Evolutionary conservation across 169 alveolate genomes (phyloP), one percentile per base, ranked within the genome.

Genomic region (Plasmodium coatneyi): DNA sequence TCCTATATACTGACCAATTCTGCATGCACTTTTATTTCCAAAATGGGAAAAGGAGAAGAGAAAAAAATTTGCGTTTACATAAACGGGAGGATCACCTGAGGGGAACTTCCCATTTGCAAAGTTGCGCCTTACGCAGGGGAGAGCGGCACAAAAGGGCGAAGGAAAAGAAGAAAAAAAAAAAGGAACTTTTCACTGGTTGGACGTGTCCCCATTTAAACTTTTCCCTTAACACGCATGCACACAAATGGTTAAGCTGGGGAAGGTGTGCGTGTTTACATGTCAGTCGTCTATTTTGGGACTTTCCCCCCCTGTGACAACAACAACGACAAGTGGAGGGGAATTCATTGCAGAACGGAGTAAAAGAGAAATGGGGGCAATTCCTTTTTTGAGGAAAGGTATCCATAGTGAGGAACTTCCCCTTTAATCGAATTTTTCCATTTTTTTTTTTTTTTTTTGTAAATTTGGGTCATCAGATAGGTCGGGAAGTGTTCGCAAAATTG

Each of bases 371-470:
- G 36, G 36, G 76, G 39, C 36, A 66, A 12, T 22, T 66, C 36
- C 36, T 66, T 25, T 22, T 60, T 60, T 46, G n/a, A 46, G 10
- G 56, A 12, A 46, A 0, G 56, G 5, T n/a, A 46, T 12, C 56
- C n/a, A 46, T 46, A 46, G 56, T 46, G 56, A 1, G n/a, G 56
- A 10, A 46, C 5, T 60, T 14, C 28, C 74, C 2, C 74, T 60
- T 60, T 60, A 1, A 16, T 60, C 5, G 14, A n/a, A 60, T 60
- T 60, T 60, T 6, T 3, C 36, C 74, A 0, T 56, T 56, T 56
- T 56, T 56, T 72, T 72, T 72, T 76, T 36, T 74, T 74, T 39
- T 74, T 74, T 74, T 74, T 39, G 6, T 49, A 49, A 49, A 49
- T 49, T 49, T 49, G 60, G 60, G 60, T 49, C 19, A 49, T 49